Conservation (phyloP, 139 green algal species). For the Chlorella sp. region DNA sequence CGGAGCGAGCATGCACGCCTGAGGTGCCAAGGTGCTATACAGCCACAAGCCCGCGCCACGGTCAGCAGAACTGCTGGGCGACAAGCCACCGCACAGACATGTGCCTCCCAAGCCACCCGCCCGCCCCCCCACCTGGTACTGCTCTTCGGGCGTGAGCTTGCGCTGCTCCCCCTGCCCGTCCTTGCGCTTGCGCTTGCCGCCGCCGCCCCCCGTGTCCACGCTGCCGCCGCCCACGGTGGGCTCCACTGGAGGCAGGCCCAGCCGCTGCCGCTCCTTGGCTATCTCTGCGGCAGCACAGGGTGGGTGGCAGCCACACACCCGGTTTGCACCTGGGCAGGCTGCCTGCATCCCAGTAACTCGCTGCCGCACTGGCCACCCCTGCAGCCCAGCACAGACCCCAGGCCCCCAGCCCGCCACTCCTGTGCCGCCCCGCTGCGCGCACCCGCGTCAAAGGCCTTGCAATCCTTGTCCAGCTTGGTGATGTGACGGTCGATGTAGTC, state of each 20-base stretch:
- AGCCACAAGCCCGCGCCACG: no score
- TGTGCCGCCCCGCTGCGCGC: neutral
- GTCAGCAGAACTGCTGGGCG: no score
- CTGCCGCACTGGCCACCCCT: neutral
- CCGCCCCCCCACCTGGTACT: conserved; percentile 30
- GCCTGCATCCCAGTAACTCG: neutral
- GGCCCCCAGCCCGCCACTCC: no score
- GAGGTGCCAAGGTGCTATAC: no score
- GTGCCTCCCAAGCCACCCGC: no score
- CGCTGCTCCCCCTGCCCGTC: conserved; percentile 2
- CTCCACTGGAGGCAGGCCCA: conserved; percentile 59
- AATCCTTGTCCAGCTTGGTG: conserved; percentile 70
- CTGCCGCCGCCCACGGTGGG: conserved; percentile 31
- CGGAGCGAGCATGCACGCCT: no score
- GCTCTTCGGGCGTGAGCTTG: conserved; percentile 27
- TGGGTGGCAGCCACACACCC: neutral
- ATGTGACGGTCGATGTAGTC: conserved; percentile 88
- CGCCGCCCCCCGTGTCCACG: conserved; percentile 12
- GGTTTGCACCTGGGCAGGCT: neutral
- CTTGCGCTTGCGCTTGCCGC: conserved; percentile 30
- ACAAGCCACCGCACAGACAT: no score
- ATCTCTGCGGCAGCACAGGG: conserved; percentile 50
- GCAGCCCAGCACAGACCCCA: neutral
- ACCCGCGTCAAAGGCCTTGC: conserved; percentile 63
- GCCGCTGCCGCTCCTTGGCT: conserved; percentile 53